Conservation (phyloP, 2,329 filamentous ascomycete species). For the Samsoniella hepiali region DNA sequence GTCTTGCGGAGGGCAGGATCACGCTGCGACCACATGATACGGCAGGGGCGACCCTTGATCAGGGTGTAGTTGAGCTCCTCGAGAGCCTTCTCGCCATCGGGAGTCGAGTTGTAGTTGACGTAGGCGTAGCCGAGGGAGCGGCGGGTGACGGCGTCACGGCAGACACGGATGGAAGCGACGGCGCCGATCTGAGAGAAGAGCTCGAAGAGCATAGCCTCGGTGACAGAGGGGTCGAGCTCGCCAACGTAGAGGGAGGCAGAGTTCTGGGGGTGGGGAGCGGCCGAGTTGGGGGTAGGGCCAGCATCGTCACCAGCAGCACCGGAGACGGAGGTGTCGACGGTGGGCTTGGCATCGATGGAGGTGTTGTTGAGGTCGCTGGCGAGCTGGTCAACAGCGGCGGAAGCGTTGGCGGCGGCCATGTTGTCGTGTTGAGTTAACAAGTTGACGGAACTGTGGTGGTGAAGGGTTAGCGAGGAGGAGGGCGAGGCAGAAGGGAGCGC, state of each 20-base stretch:
- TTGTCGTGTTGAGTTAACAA: slow-evolving; percentile 29
- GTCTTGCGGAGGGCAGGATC: slow-evolving; percentile 99
- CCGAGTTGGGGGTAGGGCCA: slow-evolving; percentile 68
- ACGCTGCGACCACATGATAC: slow-evolving; percentile 99
- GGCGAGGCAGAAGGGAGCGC: background rate
- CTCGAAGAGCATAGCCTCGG: slow-evolving; percentile 99
- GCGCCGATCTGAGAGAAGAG: slow-evolving; percentile 99
- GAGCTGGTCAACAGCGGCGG: slow-evolving; percentile 73
- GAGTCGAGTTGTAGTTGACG: slow-evolving; percentile 98
- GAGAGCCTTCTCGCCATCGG: slow-evolving; percentile 94
- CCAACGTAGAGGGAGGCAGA: slow-evolving; percentile 98
- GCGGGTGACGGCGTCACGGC: slow-evolving; percentile 96
- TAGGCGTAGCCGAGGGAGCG: slow-evolving; percentile 99
- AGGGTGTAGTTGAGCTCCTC: slow-evolving; percentile 99
- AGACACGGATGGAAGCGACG: slow-evolving; percentile 98
- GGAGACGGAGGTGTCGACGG: slow-evolving; percentile 71
- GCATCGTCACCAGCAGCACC: slow-evolving; percentile 45
- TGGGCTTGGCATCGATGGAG: slow-evolving; percentile 64
- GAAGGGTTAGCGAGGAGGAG: slow-evolving; percentile 19
- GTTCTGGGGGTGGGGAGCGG: slow-evolving; percentile 77
- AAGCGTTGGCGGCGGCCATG: slow-evolving; percentile 60
- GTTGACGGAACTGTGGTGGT: slow-evolving; percentile 19
- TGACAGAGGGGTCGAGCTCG: slow-evolving; percentile 95
- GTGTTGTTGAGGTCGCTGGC: slow-evolving; percentile 72
- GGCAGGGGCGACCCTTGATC: slow-evolving; percentile 98